phyloP scores from a whole-genome alignment of 2,329 filamentous ascomycete species.

The Fusarium sp. region DNA sequence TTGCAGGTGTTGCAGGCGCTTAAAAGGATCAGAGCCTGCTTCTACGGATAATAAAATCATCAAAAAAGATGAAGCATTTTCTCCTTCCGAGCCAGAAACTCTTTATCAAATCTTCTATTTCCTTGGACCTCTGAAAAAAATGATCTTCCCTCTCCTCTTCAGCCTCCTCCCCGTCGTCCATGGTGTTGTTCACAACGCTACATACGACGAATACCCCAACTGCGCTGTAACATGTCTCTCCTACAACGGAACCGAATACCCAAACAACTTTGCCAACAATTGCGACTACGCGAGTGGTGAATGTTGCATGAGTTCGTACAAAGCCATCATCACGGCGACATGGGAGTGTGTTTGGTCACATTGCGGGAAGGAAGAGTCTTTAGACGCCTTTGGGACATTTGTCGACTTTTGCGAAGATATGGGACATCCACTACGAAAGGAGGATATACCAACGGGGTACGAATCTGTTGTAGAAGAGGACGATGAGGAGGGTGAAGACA shows the following conservation, averaged over 20 bases:
- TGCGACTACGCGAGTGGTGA: constrained; percentile 12
- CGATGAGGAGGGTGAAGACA: neutral
- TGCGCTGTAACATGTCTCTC: constrained; percentile 9
- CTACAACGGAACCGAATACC: neutral
- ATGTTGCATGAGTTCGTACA: constrained; percentile 15
- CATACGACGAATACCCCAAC: constrained; percentile 6
- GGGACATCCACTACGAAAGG: neutral
- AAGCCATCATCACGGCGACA: constrained; percentile 3
- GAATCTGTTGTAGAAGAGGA: neutral
- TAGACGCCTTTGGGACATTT: constrained; percentile 4
- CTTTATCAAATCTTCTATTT: neutral
- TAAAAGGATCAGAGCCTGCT: neutral
- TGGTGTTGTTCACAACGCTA: neutral
- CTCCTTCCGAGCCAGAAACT: neutral
- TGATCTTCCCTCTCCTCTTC: neutral
- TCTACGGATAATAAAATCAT: neutral
- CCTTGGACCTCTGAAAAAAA: neutral
- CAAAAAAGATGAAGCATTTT: neutral
- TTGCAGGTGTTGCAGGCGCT: neutral
- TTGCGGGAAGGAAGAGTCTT: neutral
- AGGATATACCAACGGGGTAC: constrained; percentile 9
- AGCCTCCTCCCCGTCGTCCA: neutral
- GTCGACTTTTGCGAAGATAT: neutral
- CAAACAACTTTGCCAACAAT: constrained; percentile 19
- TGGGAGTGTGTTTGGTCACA: constrained; percentile 9